A percentile compares a stretch with the other conserved stretches of the same genome.
These are phyloP conservation scores for Diplodia sapinea DNA, from an alignment of 2,329 filamentous ascomycete species.

Conservation along the genomic window DNA sequence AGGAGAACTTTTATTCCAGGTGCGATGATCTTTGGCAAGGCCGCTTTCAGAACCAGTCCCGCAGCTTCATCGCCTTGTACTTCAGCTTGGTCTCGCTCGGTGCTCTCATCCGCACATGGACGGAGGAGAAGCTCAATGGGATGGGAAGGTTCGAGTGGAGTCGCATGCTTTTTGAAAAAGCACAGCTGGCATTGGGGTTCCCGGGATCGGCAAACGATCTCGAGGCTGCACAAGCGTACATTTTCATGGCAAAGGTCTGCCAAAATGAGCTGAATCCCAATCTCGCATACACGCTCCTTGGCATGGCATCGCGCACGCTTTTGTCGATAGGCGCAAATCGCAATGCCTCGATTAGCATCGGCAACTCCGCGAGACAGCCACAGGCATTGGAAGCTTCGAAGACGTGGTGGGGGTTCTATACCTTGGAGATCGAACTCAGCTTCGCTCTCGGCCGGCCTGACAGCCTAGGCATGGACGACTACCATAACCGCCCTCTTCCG, in stretches of 20 bases:
- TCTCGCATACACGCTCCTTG: conserved; percentile 57
- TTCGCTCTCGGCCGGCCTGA: conserved; percentile 58
- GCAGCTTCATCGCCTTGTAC: conserved; percentile 56
- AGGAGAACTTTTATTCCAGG: conserved; percentile 51
- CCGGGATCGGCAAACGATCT: conserved; percentile 54
- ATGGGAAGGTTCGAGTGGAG: conserved; percentile 55
- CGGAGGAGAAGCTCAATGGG: conserved; percentile 53
- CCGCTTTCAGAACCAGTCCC: conserved; percentile 39
- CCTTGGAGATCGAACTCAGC: conserved; percentile 43
- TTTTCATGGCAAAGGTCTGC: conserved; percentile 58
- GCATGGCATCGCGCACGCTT: conserved; percentile 55
- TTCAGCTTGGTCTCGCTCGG: conserved; percentile 56
- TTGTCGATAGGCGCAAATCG: conserved; percentile 57
- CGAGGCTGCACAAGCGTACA: conserved; percentile 56
- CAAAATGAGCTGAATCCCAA: conserved; percentile 59
- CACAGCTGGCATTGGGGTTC: conserved; percentile 48
- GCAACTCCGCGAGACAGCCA: conserved; percentile 11
- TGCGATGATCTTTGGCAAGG: conserved; percentile 54
- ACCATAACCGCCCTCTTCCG: conserved; percentile 51
- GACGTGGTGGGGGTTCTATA: conserved; percentile 37
- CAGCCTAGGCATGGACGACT: conserved; percentile 56
- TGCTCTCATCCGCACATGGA: conserved; percentile 53
- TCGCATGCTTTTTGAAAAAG: conserved; percentile 54
- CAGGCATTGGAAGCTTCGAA: conserved; percentile 27
- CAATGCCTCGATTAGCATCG: conserved; percentile 35